phyloP scores from a whole-genome alignment of 306 rosid genomes.

The Lathyrus oleraceus region DNA sequence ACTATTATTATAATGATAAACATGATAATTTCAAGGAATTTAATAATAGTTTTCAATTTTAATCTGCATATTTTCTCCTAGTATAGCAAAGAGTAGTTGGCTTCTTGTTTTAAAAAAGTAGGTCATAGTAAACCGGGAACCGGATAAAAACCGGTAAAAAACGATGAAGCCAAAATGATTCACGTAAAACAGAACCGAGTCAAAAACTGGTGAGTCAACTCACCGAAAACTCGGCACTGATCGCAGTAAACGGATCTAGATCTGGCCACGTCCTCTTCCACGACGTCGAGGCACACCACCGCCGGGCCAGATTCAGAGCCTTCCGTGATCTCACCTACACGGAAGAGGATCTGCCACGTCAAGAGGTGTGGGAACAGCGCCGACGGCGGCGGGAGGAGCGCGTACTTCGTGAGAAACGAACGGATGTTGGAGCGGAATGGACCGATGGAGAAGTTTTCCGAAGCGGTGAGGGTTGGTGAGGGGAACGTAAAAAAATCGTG shows the following conservation, averaged over 20 bases:
- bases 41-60: neutral
- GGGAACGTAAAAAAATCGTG: slow-evolving; percentile 77
- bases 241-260: slow-evolving; percentile 89
- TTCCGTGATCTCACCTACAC: slow-evolving; percentile 57
- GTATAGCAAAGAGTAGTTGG: neutral
- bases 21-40: slow-evolving; percentile 19
- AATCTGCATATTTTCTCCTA: slow-evolving; percentile 1
- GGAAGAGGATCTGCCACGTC: slow-evolving; percentile 88
- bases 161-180: slow-evolving; percentile 45
- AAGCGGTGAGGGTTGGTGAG: slow-evolving; percentile 30
- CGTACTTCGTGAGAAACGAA: slow-evolving; percentile 66
- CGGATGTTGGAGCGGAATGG: slow-evolving; percentile 68
- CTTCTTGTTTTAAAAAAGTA: neutral
- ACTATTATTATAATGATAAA: neutral
- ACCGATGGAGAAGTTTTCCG: slow-evolving; percentile 39
- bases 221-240: slow-evolving; percentile 98
- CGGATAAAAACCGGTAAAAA: slow-evolving; percentile 40
- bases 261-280: slow-evolving; percentile 92
- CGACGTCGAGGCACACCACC: slow-evolving; percentile 70
- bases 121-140: slow-evolving; percentile 34
- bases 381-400: slow-evolving; percentile 80
- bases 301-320: slow-evolving; percentile 42
- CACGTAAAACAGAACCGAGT: slow-evolving; percentile 27
- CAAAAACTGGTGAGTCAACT: slow-evolving; percentile 54
- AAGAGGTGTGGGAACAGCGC: slow-evolving; percentile 77